Conservation (phyloP, 176 grass and related monocot genomes). For the Guadua angustifolia region DNA sequence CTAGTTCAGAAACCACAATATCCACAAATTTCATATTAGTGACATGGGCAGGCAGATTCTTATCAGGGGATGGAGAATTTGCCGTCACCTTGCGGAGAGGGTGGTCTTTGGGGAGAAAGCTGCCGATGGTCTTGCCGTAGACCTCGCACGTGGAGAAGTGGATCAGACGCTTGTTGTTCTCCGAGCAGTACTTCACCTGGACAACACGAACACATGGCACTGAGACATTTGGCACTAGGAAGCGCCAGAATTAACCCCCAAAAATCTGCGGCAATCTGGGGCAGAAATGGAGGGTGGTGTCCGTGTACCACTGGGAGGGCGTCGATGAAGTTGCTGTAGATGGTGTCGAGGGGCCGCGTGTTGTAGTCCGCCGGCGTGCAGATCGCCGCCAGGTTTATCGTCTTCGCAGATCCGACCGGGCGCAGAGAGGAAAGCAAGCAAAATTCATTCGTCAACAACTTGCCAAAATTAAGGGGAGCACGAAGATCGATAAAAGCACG, state of each 20-base stretch:
- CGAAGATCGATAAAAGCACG: not conserved
- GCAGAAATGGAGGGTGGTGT: not conserved
- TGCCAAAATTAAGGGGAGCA: constrained; percentile 9
- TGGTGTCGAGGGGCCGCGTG: constrained; percentile 92
- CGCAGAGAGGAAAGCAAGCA: not conserved
- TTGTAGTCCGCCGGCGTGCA: constrained; percentile 99
- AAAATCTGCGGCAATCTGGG: constrained; percentile 16
- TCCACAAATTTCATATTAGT: not conserved
- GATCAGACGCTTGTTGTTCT: constrained; percentile 94
- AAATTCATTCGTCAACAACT: constrained; percentile 25
- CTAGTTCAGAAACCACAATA: not conserved
- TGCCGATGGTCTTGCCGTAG: constrained; percentile 95
- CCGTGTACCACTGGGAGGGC: constrained; percentile 91
- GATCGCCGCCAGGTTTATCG: constrained; percentile 94
- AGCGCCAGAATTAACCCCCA: not conserved
- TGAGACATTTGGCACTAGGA: not conserved
- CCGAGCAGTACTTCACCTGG: constrained; percentile 97
- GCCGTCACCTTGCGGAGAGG: constrained; percentile 77
- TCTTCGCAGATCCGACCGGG: constrained; percentile 56
- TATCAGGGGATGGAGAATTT: not conserved
- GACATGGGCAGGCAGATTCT: not conserved
- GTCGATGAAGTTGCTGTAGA: constrained; percentile 99
- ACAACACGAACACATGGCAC: not conserved
- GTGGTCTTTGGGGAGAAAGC: constrained; percentile 96
- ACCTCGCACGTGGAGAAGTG: constrained; percentile 99